These are phyloP conservation scores for Fusarium dimerum DNA, from an alignment of 2,329 filamentous ascomycete species.

Conservation along the genomic window DNA sequence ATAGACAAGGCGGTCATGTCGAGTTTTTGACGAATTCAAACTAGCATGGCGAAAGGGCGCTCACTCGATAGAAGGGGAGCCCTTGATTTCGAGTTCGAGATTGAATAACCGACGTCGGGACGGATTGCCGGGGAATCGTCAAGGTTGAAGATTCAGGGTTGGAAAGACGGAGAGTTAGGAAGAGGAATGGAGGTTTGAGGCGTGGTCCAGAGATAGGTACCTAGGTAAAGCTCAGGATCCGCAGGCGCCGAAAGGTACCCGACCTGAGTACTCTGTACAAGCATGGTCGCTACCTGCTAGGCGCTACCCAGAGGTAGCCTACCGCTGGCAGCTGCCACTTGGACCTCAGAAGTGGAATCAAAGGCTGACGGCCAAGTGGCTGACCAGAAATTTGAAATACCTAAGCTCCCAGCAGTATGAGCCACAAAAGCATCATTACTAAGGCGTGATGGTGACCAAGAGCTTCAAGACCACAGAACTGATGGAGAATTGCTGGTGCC, in stretches of 20 bases:
- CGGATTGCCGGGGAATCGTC: slow-evolving; percentile 1
- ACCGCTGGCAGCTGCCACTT: too few species aligned
- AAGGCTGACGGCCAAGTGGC: slow-evolving; percentile 15
- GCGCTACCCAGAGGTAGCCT: too few species aligned
- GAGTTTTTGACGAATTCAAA: slow-evolving; percentile 21
- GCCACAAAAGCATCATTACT: neutral
- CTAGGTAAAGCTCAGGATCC: neutral
- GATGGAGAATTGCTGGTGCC: too few species aligned
- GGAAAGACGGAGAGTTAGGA: neutral
- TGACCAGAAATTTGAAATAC: slow-evolving; percentile 33
- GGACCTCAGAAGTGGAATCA: too few species aligned
- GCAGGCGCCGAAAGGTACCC: neutral
- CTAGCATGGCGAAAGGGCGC: slow-evolving; percentile 24
- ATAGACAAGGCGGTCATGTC: slow-evolving; percentile 27
- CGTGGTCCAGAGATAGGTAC: neutral
- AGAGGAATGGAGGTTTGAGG: slow-evolving; percentile 2
- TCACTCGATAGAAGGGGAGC: slow-evolving; percentile 11
- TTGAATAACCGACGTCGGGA: too few species aligned
- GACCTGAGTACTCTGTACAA: too few species aligned
- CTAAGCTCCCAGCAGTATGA: slow-evolving; percentile 4
- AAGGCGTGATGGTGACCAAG: too few species aligned
- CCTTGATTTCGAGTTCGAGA: neutral
- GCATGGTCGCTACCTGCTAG: too few species aligned
- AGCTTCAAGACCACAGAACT: neutral
- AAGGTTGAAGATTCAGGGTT: too few species aligned